Evolutionary conservation across 2,329 filamentous ascomycete species (phyloP), one percentile per base, ranked within the genome.

Genomic region (Calonectria multiphialidica): DNA sequence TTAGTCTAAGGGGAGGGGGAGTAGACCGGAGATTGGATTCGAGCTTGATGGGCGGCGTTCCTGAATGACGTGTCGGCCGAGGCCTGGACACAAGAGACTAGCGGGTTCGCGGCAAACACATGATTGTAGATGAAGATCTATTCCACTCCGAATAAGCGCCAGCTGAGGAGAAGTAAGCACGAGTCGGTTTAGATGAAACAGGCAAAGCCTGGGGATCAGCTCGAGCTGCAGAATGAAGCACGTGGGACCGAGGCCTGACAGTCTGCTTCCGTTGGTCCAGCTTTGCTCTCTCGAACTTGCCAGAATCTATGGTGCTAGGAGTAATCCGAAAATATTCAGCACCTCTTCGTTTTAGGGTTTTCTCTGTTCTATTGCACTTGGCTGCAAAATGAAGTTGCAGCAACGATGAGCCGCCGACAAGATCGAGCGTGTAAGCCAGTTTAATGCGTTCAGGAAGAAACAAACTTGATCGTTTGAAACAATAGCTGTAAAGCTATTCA

Each of bases 1-100:
- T 35, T 18, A 50, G n/a, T n/a, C n/a, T 21, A 44, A 28, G 59
- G 40, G 33, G 37, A n/a, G n/a, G 37, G 45, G 10, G 18, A 35
- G 44, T 50, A 16, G 15, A 40, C 47, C 45, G 49, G 49, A 70
- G 50, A 72, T 70, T 67, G 66, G 35, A 23, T n/a, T 15, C 25
- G 8, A 12, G 35, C 5, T 25, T 25, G 44, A 9, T 15, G 53
- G 44, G 50, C 9, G 44, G 50, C 9, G 70, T 67, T 72, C 62
- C 66, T 72, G 66, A 45, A 64, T 62, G 61, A 49, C 45, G 63
- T 55, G 55, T 44, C 33, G 68, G 66, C 63, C 70, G 70, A 72
- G 70, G 72, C 44, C 44, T 33, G 35, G 28, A 30, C 30, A 35
- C 15, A 37, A 10, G n/a, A 23, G 40, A 18, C 47, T n/a, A 23